Evolutionary conservation across 164 flowering plant genomes (phyloP).

Genomic region (Kalanchoe fedtschenkoi): DNA sequence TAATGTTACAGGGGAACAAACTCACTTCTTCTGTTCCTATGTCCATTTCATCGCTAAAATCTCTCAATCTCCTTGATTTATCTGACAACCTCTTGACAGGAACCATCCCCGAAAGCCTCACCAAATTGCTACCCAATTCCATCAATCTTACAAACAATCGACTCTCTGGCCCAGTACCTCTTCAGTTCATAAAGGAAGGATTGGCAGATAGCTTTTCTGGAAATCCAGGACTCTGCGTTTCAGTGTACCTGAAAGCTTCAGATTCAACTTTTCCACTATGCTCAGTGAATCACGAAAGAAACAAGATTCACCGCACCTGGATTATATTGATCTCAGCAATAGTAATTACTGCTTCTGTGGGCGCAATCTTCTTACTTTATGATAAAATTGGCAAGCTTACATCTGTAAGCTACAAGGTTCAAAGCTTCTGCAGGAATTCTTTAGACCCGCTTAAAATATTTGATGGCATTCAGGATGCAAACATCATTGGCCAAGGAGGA

Average conservation of each 20-base stretch:
- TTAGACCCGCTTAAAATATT: slow-evolving; percentile 60
- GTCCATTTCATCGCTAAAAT: slow-evolving; percentile 48
- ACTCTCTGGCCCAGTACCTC: slow-evolving; percentile 76
- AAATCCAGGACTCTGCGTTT: slow-evolving; percentile 64
- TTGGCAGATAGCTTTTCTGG: slow-evolving; percentile 63
- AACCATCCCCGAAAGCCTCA: slow-evolving; percentile 54
- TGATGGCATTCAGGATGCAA: slow-evolving; percentile 55
- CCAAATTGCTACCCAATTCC: slow-evolving; percentile 57
- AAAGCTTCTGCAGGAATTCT: slow-evolving; percentile 63
- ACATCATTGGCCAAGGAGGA: slow-evolving; percentile 89
- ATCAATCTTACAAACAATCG: slow-evolving; percentile 66
- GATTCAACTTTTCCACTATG: slow-evolving; percentile 43
- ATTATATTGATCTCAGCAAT: no score
- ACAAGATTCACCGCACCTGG: no score
- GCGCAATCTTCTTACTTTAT: no score
- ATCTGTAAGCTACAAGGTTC: slow-evolving; percentile 59
- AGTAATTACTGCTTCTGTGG: no score
- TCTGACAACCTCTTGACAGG: slow-evolving; percentile 71
- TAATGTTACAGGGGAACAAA: slow-evolving; percentile 54
- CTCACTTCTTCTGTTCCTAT: slow-evolving; percentile 59
- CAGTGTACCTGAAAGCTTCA: slow-evolving; percentile 24
- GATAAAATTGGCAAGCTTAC: no score
- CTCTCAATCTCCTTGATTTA: slow-evolving; percentile 72
- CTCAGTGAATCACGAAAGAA: slow-evolving; percentile 15
- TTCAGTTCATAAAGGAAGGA: slow-evolving; percentile 45